Evolutionary conservation across 805 yeast species (phyloP), one percentile per base, ranked within the genome.

Genomic region (Jamesozyma piceae): DNA sequence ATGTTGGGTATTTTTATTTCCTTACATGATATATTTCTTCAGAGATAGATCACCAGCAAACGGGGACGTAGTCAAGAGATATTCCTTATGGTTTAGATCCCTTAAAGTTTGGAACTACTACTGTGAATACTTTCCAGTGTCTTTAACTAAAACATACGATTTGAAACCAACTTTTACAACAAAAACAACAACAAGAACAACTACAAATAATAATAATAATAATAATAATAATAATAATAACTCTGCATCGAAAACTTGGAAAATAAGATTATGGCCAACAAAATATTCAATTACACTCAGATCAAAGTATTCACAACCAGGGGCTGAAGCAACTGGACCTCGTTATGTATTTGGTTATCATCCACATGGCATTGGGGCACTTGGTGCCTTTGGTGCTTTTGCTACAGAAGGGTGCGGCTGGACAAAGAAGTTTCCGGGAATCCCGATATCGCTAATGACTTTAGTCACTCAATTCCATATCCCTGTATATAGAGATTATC

Each of bases 341-440:
- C 67, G 82, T 30, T 90, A 92, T 61, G 76, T 90, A 2, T 90
- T 90, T 63, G 95, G 96, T 0, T 81, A 86, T 55, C 97, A 89
- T 62, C 98, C 98, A 0, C 98, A 92, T 61, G 98, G 98, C 0
- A 89, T 90, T 14, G 88, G 89, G 11, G 84, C 95, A 1, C 72
- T 89, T 74, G 96, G 97, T 2, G 89, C 82, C 1, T 79, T 89
- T 59, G 95, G 95, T 1, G 79, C 81, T 0, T 67, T 89, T 48
- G 87, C 82, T 0, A 84, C 95, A 4, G 88, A 89, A 46, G 90
- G 94, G 19, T 79, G 87, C 3, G 71, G 75, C 20, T 81, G 83
- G 72, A 67, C 75, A 18, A 62, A 72, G 18, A 49, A 75, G 11
- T 86, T 90, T 49, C 96, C 97, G 0, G 95, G 95, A 0, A 77